Evolutionary conservation across 2,329 filamentous ascomycete species (phyloP), one percentile per base, ranked within the genome.

Genomic region (Aspergillus sp.): DNA sequence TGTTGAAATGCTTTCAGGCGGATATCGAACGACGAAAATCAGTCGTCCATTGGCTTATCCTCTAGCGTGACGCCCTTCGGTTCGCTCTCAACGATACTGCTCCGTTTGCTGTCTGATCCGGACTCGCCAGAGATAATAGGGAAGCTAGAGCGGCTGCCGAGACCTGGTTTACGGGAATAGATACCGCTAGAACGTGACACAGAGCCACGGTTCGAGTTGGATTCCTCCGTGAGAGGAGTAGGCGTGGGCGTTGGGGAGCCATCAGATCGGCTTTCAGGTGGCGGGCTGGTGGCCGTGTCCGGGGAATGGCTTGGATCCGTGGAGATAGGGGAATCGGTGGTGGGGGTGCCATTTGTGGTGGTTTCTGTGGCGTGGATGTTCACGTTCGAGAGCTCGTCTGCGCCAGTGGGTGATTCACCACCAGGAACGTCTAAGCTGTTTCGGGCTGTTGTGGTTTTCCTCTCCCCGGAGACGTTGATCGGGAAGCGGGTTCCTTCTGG

Each of bases 401-500:
- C 49, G 47, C 73, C 66, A 63, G 80, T 70, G 64, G 78, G 71
- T 58, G 69, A 70, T 27, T 80, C 77, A 41, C 83, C 80, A 59
- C 78, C 83, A 3, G 93, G 93, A 3, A 97, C 92, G 67, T 96
- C 91, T 2, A 97, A 83, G 69, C 90, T 95, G 47, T 86, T 79
- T 62, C 88, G 81, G 17, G 84, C 75, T 41, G 80, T 79, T 53
- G 49, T 12, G 7, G 85, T 66, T 68, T 73, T 68, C 56, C 72
- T 79, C 60, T 77, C 79, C 67, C 77, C 83, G 63, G 84, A 86
- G 5, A 89, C 86, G 64, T 86, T 83, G 64, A 97, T 89, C 1
- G 91, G 95, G 80, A 96, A 97, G 41, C 92, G 85, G 8, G 90
- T 96, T 69, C 90, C 95, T 72, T 88, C 87, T 54, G 82, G 78